Percentiles rank a stretch among this genome's conserved stretches.
These are phyloP conservation scores for Pleurotus ostreatus DNA, from an alignment of 768 basidiomycete genomes.

Conservation along the genomic window DNA sequence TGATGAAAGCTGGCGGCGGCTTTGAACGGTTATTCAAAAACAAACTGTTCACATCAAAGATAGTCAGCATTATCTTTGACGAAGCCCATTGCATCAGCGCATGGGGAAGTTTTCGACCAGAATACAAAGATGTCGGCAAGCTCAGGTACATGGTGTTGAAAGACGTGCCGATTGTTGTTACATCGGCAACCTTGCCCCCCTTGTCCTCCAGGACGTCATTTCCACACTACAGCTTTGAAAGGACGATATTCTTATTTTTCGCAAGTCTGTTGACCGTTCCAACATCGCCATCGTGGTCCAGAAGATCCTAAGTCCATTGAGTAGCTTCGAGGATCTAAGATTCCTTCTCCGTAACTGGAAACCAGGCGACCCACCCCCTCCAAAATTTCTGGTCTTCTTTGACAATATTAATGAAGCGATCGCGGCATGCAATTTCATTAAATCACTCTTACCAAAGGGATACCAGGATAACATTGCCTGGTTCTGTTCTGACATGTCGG, in stretches of 20 bases:
- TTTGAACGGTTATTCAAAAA: constrained; percentile 13
- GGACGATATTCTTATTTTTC: too few species aligned
- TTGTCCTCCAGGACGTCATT: constrained; percentile 5
- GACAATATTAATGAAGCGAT: constrained; percentile 15
- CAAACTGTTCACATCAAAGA: constrained; percentile 15
- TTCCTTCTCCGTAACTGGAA: constrained; percentile 15
- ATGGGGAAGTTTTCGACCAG: constrained; percentile 28
- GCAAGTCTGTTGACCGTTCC: constrained; percentile 8
- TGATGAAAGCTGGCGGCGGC: constrained; percentile 12
- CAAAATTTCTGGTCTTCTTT: constrained; percentile 20
- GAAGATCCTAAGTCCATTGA: constrained; percentile 13
- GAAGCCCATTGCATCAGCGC: constrained; percentile 30
- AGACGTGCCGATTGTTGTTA: constrained; percentile 13
- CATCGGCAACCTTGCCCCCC: constrained; percentile 17
- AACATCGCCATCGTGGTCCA: constrained; percentile 17
- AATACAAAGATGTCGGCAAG: constrained; percentile 20
- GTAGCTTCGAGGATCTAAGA: constrained; percentile 11
- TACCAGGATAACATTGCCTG: constrained; percentile 16
- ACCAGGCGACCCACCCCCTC: constrained; percentile 6
- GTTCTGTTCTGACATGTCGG: constrained; percentile 19
- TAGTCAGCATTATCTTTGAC: constrained; percentile 28
- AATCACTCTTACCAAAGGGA: constrained; percentile 8
- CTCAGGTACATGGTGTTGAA: constrained; percentile 9
- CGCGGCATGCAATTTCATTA: constrained; percentile 10
- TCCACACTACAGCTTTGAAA: too few species aligned